Evolutionary conservation across 306 rosid genomes (phyloP).

Genomic region (Psophocarpus tetragonolobus): DNA sequence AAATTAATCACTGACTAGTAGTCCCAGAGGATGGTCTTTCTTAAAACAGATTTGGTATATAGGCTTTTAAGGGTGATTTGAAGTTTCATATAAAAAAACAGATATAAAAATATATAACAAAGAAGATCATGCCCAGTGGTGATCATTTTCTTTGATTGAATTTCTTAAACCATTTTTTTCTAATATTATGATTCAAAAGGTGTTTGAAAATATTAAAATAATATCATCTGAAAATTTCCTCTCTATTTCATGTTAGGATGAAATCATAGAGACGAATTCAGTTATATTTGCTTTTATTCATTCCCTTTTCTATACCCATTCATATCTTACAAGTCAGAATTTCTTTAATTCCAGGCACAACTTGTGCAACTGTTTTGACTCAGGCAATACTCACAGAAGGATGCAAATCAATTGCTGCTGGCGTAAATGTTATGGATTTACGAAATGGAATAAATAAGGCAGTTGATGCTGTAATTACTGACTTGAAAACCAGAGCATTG

Average conservation of each 20-base stretch:
- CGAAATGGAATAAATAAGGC: conserved; percentile 87
- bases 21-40: not conserved
- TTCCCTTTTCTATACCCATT: not conserved
- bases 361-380: conserved; percentile 92
- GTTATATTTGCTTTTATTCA: not conserved
- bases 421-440: conserved; percentile 91
- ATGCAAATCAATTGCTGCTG: conserved; percentile 90
- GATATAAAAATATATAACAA: not conserved
- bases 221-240: conserved; percentile 10
- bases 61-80: not conserved
- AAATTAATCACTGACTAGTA: not conserved
- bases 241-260: not conserved
- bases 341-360: conserved; percentile 72
- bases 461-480: conserved; percentile 77
- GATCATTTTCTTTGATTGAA: not conserved
- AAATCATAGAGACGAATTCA: not conserved
- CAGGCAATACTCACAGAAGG: conserved; percentile 94
- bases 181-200: not conserved
- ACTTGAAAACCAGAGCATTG: conserved; percentile 77
- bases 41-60: not conserved
- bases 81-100: not conserved
- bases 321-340: not conserved
- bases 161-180: not conserved
- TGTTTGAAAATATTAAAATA: conserved; percentile 1
- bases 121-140: not conserved